These are phyloP conservation scores for Parastagonospora avenae DNA, from an alignment of 2,329 filamentous ascomycete species.

Conservation along the genomic window DNA sequence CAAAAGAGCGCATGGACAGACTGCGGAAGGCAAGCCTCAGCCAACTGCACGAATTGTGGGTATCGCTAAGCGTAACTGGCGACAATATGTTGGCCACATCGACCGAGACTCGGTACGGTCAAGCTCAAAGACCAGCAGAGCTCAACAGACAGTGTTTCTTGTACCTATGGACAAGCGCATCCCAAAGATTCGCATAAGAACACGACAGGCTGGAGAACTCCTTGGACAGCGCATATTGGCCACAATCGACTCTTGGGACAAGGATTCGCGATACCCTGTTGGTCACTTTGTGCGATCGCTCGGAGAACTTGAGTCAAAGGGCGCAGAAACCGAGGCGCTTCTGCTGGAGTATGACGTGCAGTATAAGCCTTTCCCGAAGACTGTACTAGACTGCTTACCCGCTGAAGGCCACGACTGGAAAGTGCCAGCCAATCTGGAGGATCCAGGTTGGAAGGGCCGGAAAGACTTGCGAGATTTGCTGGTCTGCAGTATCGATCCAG, in stretches of 20 bases:
- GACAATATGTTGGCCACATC: conserved; percentile 95
- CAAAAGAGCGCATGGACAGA: conserved; percentile 79
- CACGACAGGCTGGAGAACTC: conserved; percentile 85
- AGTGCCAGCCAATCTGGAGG: conserved; percentile 77
- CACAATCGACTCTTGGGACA: conserved; percentile 93
- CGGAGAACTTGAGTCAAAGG: conserved; percentile 93
- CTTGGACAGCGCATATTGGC: conserved; percentile 90
- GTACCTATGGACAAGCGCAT: conserved; percentile 98
- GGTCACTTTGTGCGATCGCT: conserved; percentile 94
- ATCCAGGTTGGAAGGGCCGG: conserved; percentile 85
- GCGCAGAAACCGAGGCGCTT: conserved; percentile 94
- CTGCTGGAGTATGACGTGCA: conserved; percentile 96
- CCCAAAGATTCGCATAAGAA: conserved; percentile 92
- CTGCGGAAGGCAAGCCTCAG: conserved; percentile 76
- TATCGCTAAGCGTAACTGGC: conserved; percentile 93
- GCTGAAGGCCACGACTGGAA: conserved; percentile 92
- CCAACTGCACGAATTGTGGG: conserved; percentile 93
- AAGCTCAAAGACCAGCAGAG: conserved; percentile 74
- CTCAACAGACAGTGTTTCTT: conserved; percentile 91
- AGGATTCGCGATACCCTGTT: conserved; percentile 87
- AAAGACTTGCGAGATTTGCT: conserved; percentile 83
- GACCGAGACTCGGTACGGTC: conserved; percentile 83
- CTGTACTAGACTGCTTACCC: conserved; percentile 91
- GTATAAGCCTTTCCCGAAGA: conserved; percentile 95
- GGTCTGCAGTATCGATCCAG: conserved; percentile 96